Conservation (phyloP, 1,284 basidiomycete species). For the Cerioporus squamosus region DNA sequence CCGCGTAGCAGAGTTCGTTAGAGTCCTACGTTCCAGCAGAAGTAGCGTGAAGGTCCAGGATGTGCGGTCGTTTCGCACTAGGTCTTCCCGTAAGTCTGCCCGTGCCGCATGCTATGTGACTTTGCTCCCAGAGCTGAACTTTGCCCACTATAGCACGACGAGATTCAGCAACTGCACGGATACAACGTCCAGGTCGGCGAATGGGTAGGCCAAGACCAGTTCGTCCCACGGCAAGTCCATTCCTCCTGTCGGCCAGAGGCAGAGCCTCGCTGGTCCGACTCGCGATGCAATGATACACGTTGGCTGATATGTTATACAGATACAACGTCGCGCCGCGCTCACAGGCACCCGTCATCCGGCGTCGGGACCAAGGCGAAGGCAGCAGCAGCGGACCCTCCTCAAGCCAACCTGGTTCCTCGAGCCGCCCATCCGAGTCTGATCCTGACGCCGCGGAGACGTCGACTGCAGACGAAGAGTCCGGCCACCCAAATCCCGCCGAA, state of each 20-base stretch:
- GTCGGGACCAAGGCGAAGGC: conserved; percentile 20
- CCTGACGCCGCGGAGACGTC: background rate
- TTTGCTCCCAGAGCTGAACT: background rate
- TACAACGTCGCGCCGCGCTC: conserved; percentile 78
- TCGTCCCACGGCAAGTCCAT: conserved; percentile 31
- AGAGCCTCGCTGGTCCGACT: too few relatives aligned
- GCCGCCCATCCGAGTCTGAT: background rate
- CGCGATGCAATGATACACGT: conserved; percentile 30
- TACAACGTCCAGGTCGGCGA: conserved; percentile 53
- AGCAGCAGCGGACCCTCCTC: background rate
- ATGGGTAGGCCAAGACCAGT: conserved; percentile 67
- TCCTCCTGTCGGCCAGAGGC: too few relatives aligned
- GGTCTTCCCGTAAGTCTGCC: conserved; percentile 46
- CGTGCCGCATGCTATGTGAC: background rate
- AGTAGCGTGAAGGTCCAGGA: conserved; percentile 33
- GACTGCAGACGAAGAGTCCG: background rate
- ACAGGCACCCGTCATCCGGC: conserved; percentile 67
- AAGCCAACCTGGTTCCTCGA: background rate
- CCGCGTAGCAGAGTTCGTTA: background rate
- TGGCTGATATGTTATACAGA: conserved; percentile 27
- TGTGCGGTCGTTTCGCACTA: conserved; percentile 72
- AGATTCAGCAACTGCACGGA: conserved; percentile 47
- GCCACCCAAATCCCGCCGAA: background rate
- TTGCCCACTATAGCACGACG: conserved; percentile 33
- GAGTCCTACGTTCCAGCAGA: background rate